These are phyloP conservation scores for Trametes gibbosa DNA, from an alignment of 768 basidiomycete species.

Conservation along the genomic window DNA sequence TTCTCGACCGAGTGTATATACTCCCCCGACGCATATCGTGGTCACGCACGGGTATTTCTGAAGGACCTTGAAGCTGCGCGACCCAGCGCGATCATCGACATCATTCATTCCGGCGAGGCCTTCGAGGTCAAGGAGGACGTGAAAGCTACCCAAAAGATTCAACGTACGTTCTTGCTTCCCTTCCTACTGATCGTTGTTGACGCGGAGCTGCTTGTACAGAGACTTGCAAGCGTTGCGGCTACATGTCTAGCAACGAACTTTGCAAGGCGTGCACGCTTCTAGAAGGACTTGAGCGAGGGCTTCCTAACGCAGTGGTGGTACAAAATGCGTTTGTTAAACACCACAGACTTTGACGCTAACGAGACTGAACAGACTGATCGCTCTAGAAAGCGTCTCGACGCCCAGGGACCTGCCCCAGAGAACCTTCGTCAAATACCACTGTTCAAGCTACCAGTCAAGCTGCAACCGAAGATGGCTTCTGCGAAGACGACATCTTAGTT, in stretches of 20 bases:
- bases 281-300: conserved; percentile 86
- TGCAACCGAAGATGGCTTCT: background rate
- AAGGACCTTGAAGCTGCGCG: conserved; percentile 94
- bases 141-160: conserved; percentile 77
- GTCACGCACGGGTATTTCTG: conserved; percentile 90
- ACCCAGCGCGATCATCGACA: conserved; percentile 95
- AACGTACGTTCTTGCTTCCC: conserved; percentile 57
- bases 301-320: conserved; percentile 50
- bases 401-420: conserved; percentile 57
- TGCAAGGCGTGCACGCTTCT: conserved; percentile 92
- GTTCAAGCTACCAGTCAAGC: conserved; percentile 42
- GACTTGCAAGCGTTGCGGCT: conserved; percentile 89
- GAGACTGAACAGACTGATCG: conserved; percentile 55
- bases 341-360: background rate
- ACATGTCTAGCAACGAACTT: conserved; percentile 96
- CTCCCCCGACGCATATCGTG: conserved; percentile 97
- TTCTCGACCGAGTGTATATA: conserved; percentile 99
- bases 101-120: conserved; percentile 94
- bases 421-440: conserved; percentile 76
- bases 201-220: conserved; percentile 43
- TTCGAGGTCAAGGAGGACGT: conserved; percentile 85
- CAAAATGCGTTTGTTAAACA: conserved; percentile 26
- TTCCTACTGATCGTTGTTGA: background rate
- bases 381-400: conserved; percentile 59
- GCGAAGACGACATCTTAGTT: too few relatives aligned